A percentile compares a stretch with the other conserved stretches of the same genome.
Conservation (phyloP, 257 asterid species). For the Apocynum venetum region DNA sequence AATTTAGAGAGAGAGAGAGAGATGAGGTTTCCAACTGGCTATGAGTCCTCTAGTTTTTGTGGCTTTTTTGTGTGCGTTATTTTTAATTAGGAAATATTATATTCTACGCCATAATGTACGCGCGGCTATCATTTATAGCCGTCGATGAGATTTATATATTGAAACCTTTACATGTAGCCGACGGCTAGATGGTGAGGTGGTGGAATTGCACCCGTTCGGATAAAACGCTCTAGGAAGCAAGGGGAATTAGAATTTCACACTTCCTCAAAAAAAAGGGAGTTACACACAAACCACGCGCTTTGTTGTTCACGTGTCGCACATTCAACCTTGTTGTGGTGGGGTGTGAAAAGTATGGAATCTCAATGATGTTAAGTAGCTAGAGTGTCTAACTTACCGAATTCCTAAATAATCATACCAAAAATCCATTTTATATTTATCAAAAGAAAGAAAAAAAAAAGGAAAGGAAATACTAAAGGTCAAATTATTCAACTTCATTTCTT, state of each 20-base stretch:
- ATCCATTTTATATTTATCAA: background rate
- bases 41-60: slow-evolving; percentile 20
- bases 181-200: slow-evolving; percentile 23
- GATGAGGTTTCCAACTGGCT: slow-evolving; percentile 43
- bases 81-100: slow-evolving; percentile 27
- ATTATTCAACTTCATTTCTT: background rate
- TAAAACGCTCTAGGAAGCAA: slow-evolving; percentile 15
- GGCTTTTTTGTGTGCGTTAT: slow-evolving; percentile 24
- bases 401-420: slow-evolving; percentile 20
- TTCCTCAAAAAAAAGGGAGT: background rate
- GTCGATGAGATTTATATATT: slow-evolving; percentile 19
- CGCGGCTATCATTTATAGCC: slow-evolving; percentile 24
- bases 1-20: slow-evolving; percentile 18
- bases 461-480: background rate
- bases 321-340: background rate
- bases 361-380: slow-evolving; percentile 18
- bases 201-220: slow-evolving; percentile 12
- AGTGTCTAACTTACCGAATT: slow-evolving; percentile 25
- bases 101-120: slow-evolving; percentile 25
- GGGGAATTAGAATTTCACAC: no score
- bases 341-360: slow-evolving; percentile 27
- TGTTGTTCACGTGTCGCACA: slow-evolving; percentile 5
- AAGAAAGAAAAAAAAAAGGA: background rate
- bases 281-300: slow-evolving; percentile 37
- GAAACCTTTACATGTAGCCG: background rate